Conservation (phyloP, 257 asterid genomes). For the Solanum sitiens region DNA sequence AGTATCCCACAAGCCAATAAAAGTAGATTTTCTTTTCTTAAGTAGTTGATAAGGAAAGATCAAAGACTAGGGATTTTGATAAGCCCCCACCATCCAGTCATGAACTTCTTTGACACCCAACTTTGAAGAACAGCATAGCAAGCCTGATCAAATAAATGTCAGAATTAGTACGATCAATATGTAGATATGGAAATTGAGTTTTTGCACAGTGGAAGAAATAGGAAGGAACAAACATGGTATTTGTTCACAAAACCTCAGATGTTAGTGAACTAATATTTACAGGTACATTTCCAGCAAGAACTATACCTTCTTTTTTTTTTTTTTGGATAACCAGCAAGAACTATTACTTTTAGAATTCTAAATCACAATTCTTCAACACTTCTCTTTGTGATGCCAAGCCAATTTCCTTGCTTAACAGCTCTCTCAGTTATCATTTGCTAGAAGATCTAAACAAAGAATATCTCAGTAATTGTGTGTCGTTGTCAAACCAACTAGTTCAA, state of each 20-base stretch:
- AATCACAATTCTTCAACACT: background rate
- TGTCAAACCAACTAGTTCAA: background rate
- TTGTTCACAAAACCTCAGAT: background rate
- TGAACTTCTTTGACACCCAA: conserved; percentile 97
- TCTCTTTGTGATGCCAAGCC: background rate
- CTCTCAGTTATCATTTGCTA: background rate
- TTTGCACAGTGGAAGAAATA: background rate
- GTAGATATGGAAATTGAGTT: background rate
- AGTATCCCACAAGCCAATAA: background rate
- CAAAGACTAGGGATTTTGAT: background rate
- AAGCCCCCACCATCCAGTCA: conserved; percentile 89
- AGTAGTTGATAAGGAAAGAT: background rate
- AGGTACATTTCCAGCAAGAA: background rate
- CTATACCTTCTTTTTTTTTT: background rate
- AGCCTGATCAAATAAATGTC: conserved; percentile 49
- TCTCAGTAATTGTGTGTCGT: background rate
- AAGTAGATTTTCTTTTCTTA: background rate
- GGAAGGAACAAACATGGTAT: background rate
- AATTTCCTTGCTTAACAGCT: background rate
- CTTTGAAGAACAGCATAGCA: conserved; percentile 97
- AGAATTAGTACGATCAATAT: conserved; percentile 1
- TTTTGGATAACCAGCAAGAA: background rate
- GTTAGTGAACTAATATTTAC: background rate
- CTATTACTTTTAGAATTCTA: background rate
- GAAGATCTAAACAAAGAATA: background rate